Evolutionary conservation across 192 early-diverging fungal species (phyloP).

Genomic region (Chytriomyces sp.): DNA sequence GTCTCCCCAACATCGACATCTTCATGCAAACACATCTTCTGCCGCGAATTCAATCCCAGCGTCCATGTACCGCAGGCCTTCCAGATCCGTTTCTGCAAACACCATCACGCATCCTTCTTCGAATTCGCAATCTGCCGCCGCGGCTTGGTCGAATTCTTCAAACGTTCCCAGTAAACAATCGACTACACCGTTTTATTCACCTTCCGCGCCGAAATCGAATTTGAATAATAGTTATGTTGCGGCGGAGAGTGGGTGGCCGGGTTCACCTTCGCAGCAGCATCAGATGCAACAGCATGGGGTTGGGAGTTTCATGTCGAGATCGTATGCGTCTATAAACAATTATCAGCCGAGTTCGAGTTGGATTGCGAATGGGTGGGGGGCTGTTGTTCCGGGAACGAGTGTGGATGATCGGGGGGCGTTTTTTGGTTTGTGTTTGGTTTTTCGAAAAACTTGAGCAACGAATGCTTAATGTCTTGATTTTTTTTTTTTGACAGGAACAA

Average conservation of each 20-base stretch:
- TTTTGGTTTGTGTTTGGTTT: not conserved
- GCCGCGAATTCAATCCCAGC: not conserved
- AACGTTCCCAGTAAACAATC: not conserved
- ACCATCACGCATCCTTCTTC: not conserved
- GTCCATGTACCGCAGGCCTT: not conserved
- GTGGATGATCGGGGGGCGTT: not conserved
- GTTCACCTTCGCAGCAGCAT: not conserved
- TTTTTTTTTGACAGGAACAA: not conserved
- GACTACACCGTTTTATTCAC: not conserved
- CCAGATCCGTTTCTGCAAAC: not conserved
- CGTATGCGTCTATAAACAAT: constrained; percentile 22
- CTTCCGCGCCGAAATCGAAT: too few relatives aligned
- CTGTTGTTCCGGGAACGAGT: not conserved
- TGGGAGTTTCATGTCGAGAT: not conserved
- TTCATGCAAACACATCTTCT: not conserved
- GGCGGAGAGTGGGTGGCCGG: not conserved
- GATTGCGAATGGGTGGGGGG: constrained; percentile 29
- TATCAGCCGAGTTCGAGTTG: constrained; percentile 17
- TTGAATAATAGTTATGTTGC: too few relatives aligned
- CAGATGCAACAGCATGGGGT: not conserved
- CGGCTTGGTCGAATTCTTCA: not conserved
- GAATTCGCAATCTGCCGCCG: not conserved
- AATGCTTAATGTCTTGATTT: not conserved
- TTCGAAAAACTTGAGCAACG: not conserved
- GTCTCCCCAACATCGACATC: constrained; percentile 7